A percentile compares a stretch with the other conserved stretches of the same genome.
These are phyloP conservation scores for Acer saccharum DNA, from an alignment of 345 rosid species.

Conservation along the genomic window DNA sequence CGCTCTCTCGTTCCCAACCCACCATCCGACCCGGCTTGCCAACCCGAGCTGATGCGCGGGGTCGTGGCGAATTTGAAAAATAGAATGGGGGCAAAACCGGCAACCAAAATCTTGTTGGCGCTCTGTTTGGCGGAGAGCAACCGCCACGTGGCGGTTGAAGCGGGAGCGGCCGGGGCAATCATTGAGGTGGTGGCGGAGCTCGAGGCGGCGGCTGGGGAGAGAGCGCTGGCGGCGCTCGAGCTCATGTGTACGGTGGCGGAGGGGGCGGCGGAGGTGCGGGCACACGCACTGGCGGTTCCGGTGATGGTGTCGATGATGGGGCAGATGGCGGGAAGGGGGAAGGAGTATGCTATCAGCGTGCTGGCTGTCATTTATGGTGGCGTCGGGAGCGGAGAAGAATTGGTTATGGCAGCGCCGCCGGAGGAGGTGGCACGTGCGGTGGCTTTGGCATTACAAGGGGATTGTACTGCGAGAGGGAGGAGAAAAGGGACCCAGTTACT, in stretches of 20 bases:
- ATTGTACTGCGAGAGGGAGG: slow-evolving; percentile 71
- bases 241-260: slow-evolving; percentile 71
- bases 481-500: slow-evolving; percentile 84
- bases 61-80: slow-evolving; percentile 52
- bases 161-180: slow-evolving; percentile 70
- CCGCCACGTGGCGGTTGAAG: slow-evolving; percentile 81
- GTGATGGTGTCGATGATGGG: slow-evolving; percentile 95
- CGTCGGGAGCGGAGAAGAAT: slow-evolving; percentile 24
- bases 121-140: slow-evolving; percentile 77
- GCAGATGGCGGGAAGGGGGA: slow-evolving; percentile 71
- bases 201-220: slow-evolving; percentile 69
- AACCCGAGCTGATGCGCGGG: slow-evolving; percentile 66
- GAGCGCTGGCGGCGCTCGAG: slow-evolving; percentile 84
- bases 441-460: slow-evolving; percentile 70
- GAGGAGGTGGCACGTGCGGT: slow-evolving; percentile 92
- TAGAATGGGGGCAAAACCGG: slow-evolving; percentile 58
- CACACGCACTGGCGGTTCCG: slow-evolving; percentile 84
- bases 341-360: slow-evolving; percentile 82
- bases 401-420: slow-evolving; percentile 57
- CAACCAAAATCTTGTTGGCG: slow-evolving; percentile 70
- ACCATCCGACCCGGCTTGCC: slow-evolving; percentile 68
- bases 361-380: slow-evolving; percentile 60
- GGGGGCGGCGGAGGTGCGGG: slow-evolving; percentile 77
- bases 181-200: slow-evolving; percentile 70
- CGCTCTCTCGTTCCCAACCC: slow-evolving; percentile 77